Base-by-base conservation (phyloP, 2,329 filamentous ascomycete genomes). In the Calonectria montana region DNA sequence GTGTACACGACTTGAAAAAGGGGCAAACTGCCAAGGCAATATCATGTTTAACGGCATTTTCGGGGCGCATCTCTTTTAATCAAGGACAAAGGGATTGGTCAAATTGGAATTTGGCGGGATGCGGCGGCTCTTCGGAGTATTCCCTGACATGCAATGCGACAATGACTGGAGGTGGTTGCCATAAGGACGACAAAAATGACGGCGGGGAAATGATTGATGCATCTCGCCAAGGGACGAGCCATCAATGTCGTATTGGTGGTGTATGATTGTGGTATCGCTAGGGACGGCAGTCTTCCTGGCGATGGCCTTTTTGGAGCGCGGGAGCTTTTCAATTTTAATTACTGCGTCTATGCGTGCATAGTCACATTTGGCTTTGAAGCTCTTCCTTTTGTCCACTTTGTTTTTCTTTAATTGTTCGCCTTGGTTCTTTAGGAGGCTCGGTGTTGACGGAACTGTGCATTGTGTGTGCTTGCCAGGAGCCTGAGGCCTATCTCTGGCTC, bases 31-130 rank as follows among this genome's bases (percentile, higher is more conserved):
- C 76, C 78, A 77, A 72, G 67, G 70, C 74, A 75, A 80, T 75
- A 70, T 73, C 70, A 71, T 77, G 73, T 73, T 77, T 74, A 69
- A 80, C 72, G 75, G 78, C 77, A 81, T 80, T 74, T 67, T 78
- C 71, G 73, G 75, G 76, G 79, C 78, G 78, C 67, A 76, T 74
- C 73, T 75, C 77, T 73, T 77, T 78, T 63, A 74, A 72, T 74
- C 69, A 62, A 75, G 71, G 72, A 70, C 71, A 76, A 76, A 67
- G 48, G 76, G 74, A 69, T 39, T 78, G 74, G 73, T 78, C 74
- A 75, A 72, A 75, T 79, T 78, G 76, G 72, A 78, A 74, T 74
- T 72, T 65, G 76, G 74, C 74, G 71, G 68, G 78, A 69, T 76
- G 71, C 74, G 76, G 76, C 74, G 76, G 76, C 74, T 75, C 74